A percentile compares a stretch with the other conserved stretches of the same genome.
These are phyloP conservation scores for Azolla pinnata DNA, from an alignment of 75 land plant genomes.

Conservation along the genomic window DNA sequence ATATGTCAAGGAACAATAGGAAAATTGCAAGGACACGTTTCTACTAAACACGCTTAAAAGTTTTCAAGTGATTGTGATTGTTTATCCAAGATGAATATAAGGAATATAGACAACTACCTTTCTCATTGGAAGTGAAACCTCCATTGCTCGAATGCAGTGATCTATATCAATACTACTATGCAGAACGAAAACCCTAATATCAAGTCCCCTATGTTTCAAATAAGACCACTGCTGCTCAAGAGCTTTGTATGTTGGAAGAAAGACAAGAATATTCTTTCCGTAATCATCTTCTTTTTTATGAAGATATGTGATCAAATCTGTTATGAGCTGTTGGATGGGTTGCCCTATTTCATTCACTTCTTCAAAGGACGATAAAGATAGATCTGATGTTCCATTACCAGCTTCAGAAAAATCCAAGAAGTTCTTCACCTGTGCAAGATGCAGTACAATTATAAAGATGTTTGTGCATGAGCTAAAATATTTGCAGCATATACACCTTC, in stretches of 20 bases:
- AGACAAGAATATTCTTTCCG: constrained; percentile 62
- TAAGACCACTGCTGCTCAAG: constrained; percentile 70
- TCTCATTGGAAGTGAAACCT: constrained; percentile 38
- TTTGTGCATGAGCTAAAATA: too few relatives aligned
- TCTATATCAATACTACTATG: constrained; percentile 81
- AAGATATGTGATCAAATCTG: constrained; percentile 49
- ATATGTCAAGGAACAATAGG: too few relatives aligned
- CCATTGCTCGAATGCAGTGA: constrained; percentile 58
- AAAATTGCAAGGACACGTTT: too few relatives aligned
- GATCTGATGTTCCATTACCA: too few relatives aligned
- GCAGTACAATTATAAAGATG: too few relatives aligned
- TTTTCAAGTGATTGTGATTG: too few relatives aligned
- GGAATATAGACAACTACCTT: constrained; percentile 44
- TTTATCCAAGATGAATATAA: too few relatives aligned
- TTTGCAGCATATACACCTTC: too few relatives aligned
- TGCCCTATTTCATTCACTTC: constrained; percentile 36
- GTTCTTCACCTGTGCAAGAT: too few relatives aligned
- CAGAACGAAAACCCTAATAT: constrained; percentile 52
- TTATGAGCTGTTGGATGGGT: constrained; percentile 49
- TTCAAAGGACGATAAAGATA: constrained; percentile 11
- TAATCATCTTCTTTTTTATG: constrained; percentile 58
- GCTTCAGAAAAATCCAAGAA: constrained; percentile 20
- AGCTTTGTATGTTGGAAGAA: constrained; percentile 68
- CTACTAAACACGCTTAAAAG: too few relatives aligned
- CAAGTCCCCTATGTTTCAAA: constrained; percentile 23